These are phyloP conservation scores for Climacium dendroides DNA, from an alignment of 225 moss, liverwort and hornwort genomes.

Conservation along the genomic window DNA sequence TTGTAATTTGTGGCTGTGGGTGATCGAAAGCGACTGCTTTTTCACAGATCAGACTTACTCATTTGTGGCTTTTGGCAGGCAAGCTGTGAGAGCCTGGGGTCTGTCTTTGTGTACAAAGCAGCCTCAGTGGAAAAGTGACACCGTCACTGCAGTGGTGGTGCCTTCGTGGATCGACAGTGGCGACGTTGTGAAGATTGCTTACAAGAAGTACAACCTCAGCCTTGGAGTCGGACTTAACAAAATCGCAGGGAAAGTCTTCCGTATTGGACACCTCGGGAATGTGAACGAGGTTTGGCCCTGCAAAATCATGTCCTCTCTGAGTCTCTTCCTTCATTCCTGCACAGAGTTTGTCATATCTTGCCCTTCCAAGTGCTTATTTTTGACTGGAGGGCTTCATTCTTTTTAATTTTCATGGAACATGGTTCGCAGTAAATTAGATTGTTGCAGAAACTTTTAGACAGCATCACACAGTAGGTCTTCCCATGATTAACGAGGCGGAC, in stretches of 20 bases:
- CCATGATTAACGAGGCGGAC: no score
- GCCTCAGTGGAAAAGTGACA: slow-evolving; percentile 74
- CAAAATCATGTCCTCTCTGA: background rate
- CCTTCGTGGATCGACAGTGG: slow-evolving; percentile 60
- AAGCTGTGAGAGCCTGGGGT: slow-evolving; percentile 88
- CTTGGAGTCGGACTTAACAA: slow-evolving; percentile 84
- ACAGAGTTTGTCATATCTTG: background rate
- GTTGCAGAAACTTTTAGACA: background rate
- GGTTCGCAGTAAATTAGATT: background rate
- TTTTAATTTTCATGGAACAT: background rate
- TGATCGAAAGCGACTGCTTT: background rate
- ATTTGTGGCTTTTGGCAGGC: slow-evolving; percentile 17
- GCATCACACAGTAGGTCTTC: background rate
- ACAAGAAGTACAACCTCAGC: slow-evolving; percentile 76
- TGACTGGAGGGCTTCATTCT: background rate
- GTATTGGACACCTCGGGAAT: slow-evolving; percentile 89
- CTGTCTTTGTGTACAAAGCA: slow-evolving; percentile 55
- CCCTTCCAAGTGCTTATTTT: background rate
- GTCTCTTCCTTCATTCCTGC: background rate
- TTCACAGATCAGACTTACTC: background rate
- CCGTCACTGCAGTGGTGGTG: slow-evolving; percentile 81
- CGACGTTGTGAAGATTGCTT: slow-evolving; percentile 68
- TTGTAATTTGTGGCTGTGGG: background rate
- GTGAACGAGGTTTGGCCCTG: slow-evolving; percentile 58
- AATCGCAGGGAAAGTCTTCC: slow-evolving; percentile 77